These are phyloP conservation scores for Schizothecium vesticola DNA, from an alignment of 495 filamentous ascomycete species.

Conservation along the genomic window DNA sequence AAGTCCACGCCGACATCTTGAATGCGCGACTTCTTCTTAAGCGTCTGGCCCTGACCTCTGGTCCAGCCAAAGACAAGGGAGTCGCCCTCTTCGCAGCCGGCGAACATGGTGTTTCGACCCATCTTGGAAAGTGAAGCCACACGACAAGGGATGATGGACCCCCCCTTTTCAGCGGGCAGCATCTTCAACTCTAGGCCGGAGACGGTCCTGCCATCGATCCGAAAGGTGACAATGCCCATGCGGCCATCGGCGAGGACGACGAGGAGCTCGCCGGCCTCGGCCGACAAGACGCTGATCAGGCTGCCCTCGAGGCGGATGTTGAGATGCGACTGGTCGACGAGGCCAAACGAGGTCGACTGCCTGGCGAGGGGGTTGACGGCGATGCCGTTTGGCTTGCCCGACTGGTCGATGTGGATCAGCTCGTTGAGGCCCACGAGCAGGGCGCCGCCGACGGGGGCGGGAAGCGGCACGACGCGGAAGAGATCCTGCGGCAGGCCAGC, in stretches of 20 bases:
- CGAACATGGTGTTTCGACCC: slow-evolving; percentile 67
- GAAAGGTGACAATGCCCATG: slow-evolving; percentile 72
- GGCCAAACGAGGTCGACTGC: slow-evolving; percentile 66
- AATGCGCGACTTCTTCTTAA: slow-evolving; percentile 44
- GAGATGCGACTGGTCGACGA: slow-evolving; percentile 81
- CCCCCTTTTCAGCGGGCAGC: slow-evolving; percentile 55
- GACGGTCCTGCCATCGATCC: slow-evolving; percentile 86
- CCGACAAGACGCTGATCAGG: slow-evolving; percentile 65
- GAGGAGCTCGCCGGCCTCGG: slow-evolving; percentile 72
- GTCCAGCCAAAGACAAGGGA: slow-evolving; percentile 78
- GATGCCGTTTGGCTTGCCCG: slow-evolving; percentile 86
- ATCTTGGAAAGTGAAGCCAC: slow-evolving; percentile 66
- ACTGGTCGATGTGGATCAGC: slow-evolving; percentile 92
- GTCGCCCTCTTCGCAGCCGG: slow-evolving; percentile 80
- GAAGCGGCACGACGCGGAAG: slow-evolving; percentile 76
- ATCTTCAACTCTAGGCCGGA: slow-evolving; percentile 70
- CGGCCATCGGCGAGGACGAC: slow-evolving; percentile 75
- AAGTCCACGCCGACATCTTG: slow-evolving; percentile 50
- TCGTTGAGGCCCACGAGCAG: slow-evolving; percentile 84
- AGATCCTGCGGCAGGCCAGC: slow-evolving; percentile 81
- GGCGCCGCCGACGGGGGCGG: slow-evolving; percentile 80
- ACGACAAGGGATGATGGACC: slow-evolving; percentile 52
- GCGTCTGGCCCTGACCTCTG: slow-evolving; percentile 47
- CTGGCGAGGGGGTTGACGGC: slow-evolving; percentile 89
- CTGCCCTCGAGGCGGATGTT: slow-evolving; percentile 78